Evolutionary conservation across 139 green algal genomes (phyloP).

Genomic region (Closterium sp.): DNA sequence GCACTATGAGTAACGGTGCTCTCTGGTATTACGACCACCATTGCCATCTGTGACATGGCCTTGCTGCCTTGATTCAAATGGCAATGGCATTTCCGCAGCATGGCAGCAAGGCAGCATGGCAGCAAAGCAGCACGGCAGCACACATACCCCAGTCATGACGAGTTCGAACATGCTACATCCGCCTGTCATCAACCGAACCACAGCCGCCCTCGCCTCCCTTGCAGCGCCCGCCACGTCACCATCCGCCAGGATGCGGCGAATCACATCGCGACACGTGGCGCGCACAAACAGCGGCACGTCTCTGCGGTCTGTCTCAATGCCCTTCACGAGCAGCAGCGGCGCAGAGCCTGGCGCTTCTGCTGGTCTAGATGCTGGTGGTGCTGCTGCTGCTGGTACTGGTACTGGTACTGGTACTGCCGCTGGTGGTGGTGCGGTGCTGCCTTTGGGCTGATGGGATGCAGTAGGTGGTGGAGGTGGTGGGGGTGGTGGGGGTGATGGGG

Average conservation of each 20-base stretch:
- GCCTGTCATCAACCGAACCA: neutral
- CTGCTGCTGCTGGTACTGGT: slow-evolving; percentile 9
- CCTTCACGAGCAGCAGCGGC: slow-evolving; percentile 24
- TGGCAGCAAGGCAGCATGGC: neutral
- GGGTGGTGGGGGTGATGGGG: neutral
- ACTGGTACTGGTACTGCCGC: too few species aligned
- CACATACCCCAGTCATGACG: slow-evolving; percentile 34
- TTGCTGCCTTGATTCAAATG: neutral
- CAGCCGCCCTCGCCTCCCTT: neutral
- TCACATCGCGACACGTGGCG: neutral
- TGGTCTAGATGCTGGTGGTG: neutral
- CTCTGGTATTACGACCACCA: too few species aligned
- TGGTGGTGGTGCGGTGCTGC: too few species aligned
- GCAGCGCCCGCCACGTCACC: slow-evolving; percentile 27
- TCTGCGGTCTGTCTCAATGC: slow-evolving; percentile 28
- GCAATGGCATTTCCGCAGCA: too few species aligned
- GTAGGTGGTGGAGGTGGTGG: too few species aligned
- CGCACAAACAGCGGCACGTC: slow-evolving; percentile 39
- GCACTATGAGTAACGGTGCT: too few species aligned
- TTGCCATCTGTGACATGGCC: neutral
- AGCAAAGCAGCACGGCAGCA: neutral
- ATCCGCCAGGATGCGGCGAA: slow-evolving; percentile 23
- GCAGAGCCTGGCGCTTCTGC: neutral
- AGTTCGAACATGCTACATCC: slow-evolving; percentile 22
- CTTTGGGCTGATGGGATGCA: neutral